Percentiles rank a stretch among this genome's conserved stretches.
Conservation (phyloP, 2,329 filamentous ascomycete genomes). For the Aureobasidium leucospermi region DNA sequence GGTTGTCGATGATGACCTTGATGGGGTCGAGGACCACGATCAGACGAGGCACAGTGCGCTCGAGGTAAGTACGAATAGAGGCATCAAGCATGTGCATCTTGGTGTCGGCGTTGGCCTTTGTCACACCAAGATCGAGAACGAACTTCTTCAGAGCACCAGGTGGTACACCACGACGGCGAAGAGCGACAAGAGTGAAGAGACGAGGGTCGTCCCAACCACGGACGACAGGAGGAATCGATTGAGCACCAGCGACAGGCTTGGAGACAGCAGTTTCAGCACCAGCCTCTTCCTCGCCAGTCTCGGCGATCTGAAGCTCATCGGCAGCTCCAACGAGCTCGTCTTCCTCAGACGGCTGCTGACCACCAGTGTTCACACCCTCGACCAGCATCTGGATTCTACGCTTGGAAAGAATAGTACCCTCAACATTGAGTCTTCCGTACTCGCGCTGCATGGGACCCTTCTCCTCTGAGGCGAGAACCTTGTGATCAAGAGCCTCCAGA, state of each 20-base stretch:
- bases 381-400: conserved; percentile 76
- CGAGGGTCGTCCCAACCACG: conserved; percentile 87
- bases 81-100: conserved; percentile 79
- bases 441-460: conserved; percentile 79
- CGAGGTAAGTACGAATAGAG: conserved; percentile 76
- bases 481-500: conserved; percentile 72
- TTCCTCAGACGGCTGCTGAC: conserved; percentile 18
- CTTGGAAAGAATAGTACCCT: conserved; percentile 81
- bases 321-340: conserved; percentile 25
- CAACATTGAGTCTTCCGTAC: conserved; percentile 70
- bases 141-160: conserved; percentile 85
- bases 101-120: conserved; percentile 71
- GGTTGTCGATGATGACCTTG: conserved; percentile 72
- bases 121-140: conserved; percentile 85
- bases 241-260: conserved; percentile 18
- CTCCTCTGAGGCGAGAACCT: conserved; percentile 54
- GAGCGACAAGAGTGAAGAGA: conserved; percentile 76
- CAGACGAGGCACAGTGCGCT: conserved; percentile 77
- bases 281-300: conserved; percentile 33
- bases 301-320: conserved; percentile 35
- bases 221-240: conserved; percentile 49
- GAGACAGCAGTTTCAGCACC: conserved; percentile 19
- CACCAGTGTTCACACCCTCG: conserved; percentile 46
- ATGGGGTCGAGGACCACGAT: conserved; percentile 87
- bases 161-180: conserved; percentile 77